A percentile compares a stretch with the other conserved stretches of the same genome.
phyloP scores from a whole-genome alignment of 768 basidiomycete species.

The Tylopilus rubrobrunneus region DNA sequence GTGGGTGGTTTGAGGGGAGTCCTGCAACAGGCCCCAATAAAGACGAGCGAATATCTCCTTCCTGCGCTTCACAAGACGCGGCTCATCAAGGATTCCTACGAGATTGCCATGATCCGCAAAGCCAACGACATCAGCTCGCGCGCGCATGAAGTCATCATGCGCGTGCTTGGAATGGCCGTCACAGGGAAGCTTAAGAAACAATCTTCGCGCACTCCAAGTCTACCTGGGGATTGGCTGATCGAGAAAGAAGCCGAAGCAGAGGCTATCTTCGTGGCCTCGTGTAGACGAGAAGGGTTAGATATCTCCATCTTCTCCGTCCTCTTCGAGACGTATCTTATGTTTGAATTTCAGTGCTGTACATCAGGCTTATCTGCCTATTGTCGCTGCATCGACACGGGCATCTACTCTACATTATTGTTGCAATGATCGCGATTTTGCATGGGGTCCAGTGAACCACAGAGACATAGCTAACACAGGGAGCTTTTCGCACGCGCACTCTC shows the following conservation, averaged over 20 bases:
- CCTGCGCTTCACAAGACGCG: conserved; percentile 78
- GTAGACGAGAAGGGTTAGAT: conserved; percentile 79
- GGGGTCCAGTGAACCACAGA: conserved; percentile 64
- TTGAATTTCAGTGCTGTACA: conserved; percentile 56
- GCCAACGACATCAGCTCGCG: conserved; percentile 86
- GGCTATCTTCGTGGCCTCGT: conserved; percentile 88
- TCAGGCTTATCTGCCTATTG: conserved; percentile 91
- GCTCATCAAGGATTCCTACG: conserved; percentile 69
- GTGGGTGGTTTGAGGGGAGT: conserved; percentile 7
- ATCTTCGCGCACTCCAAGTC: conserved; percentile 40
- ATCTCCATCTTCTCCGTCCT: not conserved
- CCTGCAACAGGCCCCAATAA: conserved; percentile 1
- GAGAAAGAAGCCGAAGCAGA: conserved; percentile 93
- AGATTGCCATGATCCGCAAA: conserved; percentile 69
- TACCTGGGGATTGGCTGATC: conserved; percentile 84
- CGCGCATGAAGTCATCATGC: conserved; percentile 92
- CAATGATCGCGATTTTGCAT: conserved; percentile 83
- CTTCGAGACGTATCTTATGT: not conserved
- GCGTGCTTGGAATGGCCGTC: conserved; percentile 75
- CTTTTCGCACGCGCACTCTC: conserved; percentile 38
- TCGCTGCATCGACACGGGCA: conserved; percentile 81
- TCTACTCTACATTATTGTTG: conserved; percentile 94
- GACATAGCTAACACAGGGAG: conserved; percentile 54
- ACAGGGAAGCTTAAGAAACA: conserved; percentile 49
- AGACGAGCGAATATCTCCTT: conserved; percentile 51